phyloP scores from a whole-genome alignment of 2,329 filamentous ascomycete species.

The Aspergillus arachidicola region DNA sequence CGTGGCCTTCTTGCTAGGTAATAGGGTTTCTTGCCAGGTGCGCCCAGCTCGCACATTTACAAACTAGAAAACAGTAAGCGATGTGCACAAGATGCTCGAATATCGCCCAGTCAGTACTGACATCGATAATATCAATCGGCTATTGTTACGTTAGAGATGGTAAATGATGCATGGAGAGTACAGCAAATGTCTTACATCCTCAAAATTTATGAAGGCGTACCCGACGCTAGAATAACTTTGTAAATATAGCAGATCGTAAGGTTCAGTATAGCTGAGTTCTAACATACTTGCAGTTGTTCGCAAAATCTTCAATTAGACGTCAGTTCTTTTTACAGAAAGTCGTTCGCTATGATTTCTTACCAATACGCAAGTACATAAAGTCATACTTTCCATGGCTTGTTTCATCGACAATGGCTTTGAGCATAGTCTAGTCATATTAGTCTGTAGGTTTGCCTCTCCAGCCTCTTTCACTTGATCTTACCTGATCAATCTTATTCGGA shows the following conservation, averaged over 20 bases:
- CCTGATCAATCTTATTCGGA: slow-evolving; percentile 79
- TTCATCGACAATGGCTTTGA: slow-evolving; percentile 79
- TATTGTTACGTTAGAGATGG: slow-evolving; percentile 47
- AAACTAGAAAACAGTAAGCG: slow-evolving; percentile 59
- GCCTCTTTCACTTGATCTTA: slow-evolving; percentile 27
- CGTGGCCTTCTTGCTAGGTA: slow-evolving; percentile 13
- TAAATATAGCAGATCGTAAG: slow-evolving; percentile 7
- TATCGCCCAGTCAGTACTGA: slow-evolving; percentile 43
- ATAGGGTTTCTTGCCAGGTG: slow-evolving; percentile 57
- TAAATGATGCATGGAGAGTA: background rate
- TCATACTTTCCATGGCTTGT: slow-evolving; percentile 83
- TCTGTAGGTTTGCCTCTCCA: background rate
- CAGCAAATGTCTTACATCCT: slow-evolving; percentile 60
- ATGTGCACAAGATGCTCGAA: slow-evolving; percentile 8
- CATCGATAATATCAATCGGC: slow-evolving; percentile 73
- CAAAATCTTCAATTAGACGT: slow-evolving; percentile 60
- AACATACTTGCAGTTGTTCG: slow-evolving; percentile 78
- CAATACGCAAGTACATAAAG: slow-evolving; percentile 91
- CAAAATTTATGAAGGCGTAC: slow-evolving; percentile 96
- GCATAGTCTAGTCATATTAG: slow-evolving; percentile 55
- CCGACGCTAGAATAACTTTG: slow-evolving; percentile 66
- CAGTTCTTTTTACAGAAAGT: background rate
- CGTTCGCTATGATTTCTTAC: slow-evolving; percentile 35
- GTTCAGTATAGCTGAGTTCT: background rate
- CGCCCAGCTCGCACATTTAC: slow-evolving; percentile 70